Evolutionary conservation across 495 filamentous ascomycete species (phyloP), one percentile per base, ranked within the genome.

Genomic region (Aspergillus carlsbadensis): DNA sequence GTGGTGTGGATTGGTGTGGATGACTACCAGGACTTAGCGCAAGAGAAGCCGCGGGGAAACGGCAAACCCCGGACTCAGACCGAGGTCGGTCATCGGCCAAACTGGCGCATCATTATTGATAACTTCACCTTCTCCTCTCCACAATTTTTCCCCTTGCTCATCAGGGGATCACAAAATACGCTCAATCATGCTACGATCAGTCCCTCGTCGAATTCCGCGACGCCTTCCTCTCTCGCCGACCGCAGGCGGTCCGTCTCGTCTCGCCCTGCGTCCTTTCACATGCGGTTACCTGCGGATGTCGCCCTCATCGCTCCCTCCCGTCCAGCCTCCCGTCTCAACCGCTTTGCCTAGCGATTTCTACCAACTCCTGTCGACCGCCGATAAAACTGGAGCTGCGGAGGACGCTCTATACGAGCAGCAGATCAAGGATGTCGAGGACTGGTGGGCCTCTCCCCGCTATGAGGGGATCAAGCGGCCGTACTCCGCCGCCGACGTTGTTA

Each of bases 391-490:
- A 18, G 78, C 76, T 5, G 83, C 89, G 1, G 94, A 98, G 68
- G 91, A 96, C 74, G 83, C 81, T 0, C 76, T 96, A 0, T 92
- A 87, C 70, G 79, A 87, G 34, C 79, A 86, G 54, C 88, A 96
- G 72, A 80, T 98, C 26, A 78, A 85, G 58, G 86, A 89, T 63
- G 89, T 98, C 14, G 80, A 91, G 62, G 79, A 84, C 40, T 97
- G 94, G 94, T 98, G 92, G 91, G 78, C 78, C 26, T 83, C 84
- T 34, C 85, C 89, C 2, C 85, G 94, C 34, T 98, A 84, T 67
- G 83, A 87, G 50, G 92, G 90, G 17, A 96, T 98, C 75, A 92
- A 87, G 77, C 82, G 94, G 20, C 90, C 94, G 26, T 98, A 97
- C 71, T 87, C 86, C 2, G 89, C 94, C 6, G 88, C 82, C 57